Conservation (phyloP, 2,329 filamentous ascomycete species). For the Elsinoe batatas region DNA sequence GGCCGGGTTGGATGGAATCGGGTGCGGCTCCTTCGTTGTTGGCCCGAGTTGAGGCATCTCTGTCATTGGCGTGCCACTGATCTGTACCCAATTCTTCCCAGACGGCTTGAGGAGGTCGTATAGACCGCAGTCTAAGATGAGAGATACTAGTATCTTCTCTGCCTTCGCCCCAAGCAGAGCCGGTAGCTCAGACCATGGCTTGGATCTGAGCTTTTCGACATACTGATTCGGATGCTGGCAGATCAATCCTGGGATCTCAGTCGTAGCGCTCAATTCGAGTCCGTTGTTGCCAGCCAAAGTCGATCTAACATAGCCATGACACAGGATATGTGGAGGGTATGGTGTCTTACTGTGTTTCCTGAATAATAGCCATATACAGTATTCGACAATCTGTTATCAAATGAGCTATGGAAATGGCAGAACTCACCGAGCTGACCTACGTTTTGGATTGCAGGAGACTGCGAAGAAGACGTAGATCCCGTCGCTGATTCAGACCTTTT, state of each 20-base stretch:
- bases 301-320: conserved; percentile 64
- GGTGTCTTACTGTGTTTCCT: conserved; percentile 40
- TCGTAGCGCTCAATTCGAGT: conserved; percentile 26
- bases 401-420: conserved; percentile 17
- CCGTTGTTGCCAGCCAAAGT: conserved; percentile 24
- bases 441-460: conserved; percentile 32
- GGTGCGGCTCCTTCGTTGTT: background rate
- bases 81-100: conserved; percentile 61
- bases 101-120: conserved; percentile 55
- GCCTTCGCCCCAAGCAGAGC: conserved; percentile 63
- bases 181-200: conserved; percentile 67
- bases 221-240: conserved; percentile 58
- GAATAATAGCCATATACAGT: conserved; percentile 64
- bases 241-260: conserved; percentile 56
- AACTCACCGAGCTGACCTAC: conserved; percentile 25
- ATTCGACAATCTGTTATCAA: conserved; percentile 37
- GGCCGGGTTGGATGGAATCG: conserved; percentile 21
- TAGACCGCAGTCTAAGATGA: conserved; percentile 68
- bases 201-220: conserved; percentile 55
- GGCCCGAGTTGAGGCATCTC: conserved; percentile 28
- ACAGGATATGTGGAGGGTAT: conserved; percentile 65
- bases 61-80: conserved; percentile 59
- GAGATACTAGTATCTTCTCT: conserved; percentile 64
- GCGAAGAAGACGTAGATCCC: conserved; percentile 24
- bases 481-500: conserved; percentile 29